Evolutionary conservation across 2,329 filamentous ascomycete species (phyloP), one percentile per base, ranked within the genome.

Genomic region (Hypomyces perniciosus): DNA sequence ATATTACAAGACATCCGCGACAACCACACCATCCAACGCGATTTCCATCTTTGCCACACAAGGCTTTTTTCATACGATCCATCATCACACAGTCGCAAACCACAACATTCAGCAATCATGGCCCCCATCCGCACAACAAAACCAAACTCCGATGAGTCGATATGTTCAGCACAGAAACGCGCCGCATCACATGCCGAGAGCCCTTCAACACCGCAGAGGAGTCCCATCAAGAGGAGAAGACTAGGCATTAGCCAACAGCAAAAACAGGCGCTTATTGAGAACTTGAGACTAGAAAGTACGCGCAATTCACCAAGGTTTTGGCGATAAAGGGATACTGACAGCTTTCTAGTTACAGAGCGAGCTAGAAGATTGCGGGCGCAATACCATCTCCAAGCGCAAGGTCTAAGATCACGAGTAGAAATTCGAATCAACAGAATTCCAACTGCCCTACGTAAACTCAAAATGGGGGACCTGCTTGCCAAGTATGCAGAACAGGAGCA

Each of bases 361-460:
- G 88, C 89, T 55, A 83, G 92, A 60, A 90, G 92, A 68, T 76
- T 97, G 54, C 83, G 91, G 61, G 86, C 91, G 6, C 90, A 95
- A 66, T 96, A 95, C 72, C 85, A 86, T 53, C 79, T 95, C 8
- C 91, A 96, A 68, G 88, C 90, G 26, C 87, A 92, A 67, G 88
- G 88, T 56, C 78, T 97, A 37, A 82, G 87, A 54, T 85, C 90
- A 54, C 85, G 92, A 54, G 85, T 99, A 47, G 91, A 96, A 68
- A 87, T 95, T 72, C 88, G 93, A 70, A 80, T 97, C 67, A 96
- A 96, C 65, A 85, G 93, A 48, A 93, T 97, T 47, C 93, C 93
- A 6, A 80, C 83, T 60, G 79, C 84, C 12, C 72, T 96, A 56
- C 84, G 92, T 53, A 88, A 86, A 62, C 78, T 83, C 55, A 95